Evolutionary conservation across 2,329 filamentous ascomycete genomes (phyloP).

Genomic region (Alternaria sp.): DNA sequence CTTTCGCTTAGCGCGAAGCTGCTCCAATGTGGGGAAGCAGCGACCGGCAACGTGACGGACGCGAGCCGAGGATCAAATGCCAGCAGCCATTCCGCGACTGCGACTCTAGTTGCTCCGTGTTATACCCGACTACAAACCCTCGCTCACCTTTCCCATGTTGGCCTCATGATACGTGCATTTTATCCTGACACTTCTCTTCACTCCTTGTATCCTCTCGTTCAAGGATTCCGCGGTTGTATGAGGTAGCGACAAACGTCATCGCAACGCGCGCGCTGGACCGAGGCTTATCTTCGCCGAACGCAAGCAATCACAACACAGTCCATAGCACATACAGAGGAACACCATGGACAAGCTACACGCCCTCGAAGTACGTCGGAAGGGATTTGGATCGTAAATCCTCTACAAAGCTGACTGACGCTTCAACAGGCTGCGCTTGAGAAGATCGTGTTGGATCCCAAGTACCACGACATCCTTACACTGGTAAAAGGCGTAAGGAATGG

Average conservation of each 20-base stretch:
- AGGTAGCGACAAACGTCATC: slow-evolving; percentile 28
- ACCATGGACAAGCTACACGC: slow-evolving; percentile 46
- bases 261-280: slow-evolving; percentile 29
- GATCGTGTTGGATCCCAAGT: slow-evolving; percentile 80
- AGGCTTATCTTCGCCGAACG: slow-evolving; percentile 27
- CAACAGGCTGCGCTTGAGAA: slow-evolving; percentile 74
- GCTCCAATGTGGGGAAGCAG: slow-evolving; percentile 41
- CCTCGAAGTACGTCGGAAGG: slow-evolving; percentile 35
- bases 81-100: slow-evolving; percentile 24
- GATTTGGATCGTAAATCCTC: not conserved
- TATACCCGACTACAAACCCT: slow-evolving; percentile 22
- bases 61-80: slow-evolving; percentile 47
- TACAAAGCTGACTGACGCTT: slow-evolving; percentile 9
- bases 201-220: not conserved
- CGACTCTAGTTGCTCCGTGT: slow-evolving; percentile 18
- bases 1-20: slow-evolving; percentile 21
- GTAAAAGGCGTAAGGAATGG: slow-evolving; percentile 96
- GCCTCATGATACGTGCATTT: slow-evolving; percentile 14
- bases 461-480: slow-evolving; percentile 84
- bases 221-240: not conserved
- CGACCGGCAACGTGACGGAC: slow-evolving; percentile 45
- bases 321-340: slow-evolving; percentile 6
- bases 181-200: not conserved
- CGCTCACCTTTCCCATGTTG: slow-evolving; percentile 14
- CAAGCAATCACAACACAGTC: slow-evolving; percentile 5